Evolutionary conservation across 345 rosid species (phyloP).

Genomic region (Turritis glabra): DNA sequence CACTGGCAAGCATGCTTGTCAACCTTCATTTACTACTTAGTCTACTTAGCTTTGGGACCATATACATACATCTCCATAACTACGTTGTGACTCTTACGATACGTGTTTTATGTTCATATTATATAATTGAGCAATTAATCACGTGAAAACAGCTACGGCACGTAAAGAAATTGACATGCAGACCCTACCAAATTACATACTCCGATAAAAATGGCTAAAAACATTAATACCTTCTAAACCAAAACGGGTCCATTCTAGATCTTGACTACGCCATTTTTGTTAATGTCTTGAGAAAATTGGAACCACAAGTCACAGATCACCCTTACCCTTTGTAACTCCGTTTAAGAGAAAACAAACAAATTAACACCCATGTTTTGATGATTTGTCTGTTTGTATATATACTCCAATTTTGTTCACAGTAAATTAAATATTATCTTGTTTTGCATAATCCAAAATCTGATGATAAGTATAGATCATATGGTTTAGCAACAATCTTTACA

Average conservation of each 20-base stretch:
- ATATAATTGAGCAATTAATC: slow-evolving; percentile 23
- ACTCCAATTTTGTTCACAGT: too few relatives aligned
- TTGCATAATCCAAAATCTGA: not conserved
- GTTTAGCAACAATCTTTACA: not conserved
- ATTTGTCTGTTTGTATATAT: not conserved
- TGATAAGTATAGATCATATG: not conserved
- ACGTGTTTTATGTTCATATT: slow-evolving; percentile 34
- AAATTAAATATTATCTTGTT: not conserved
- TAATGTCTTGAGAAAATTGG: not conserved
- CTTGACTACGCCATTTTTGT: slow-evolving; percentile 27
- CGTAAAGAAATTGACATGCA: slow-evolving; percentile 32
- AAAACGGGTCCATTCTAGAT: slow-evolving; percentile 32
- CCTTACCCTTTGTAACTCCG: not conserved
- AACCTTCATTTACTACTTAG: slow-evolving; percentile 35
- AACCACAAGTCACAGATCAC: slow-evolving; percentile 4
- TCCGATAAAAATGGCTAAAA: slow-evolving; percentile 13
- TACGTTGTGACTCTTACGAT: slow-evolving; percentile 30
- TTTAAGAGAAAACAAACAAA: not conserved
- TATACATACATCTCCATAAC: slow-evolving; percentile 30
- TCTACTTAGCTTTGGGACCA: slow-evolving; percentile 37
- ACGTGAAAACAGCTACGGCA: slow-evolving; percentile 39
- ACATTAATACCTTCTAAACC: slow-evolving; percentile 29
- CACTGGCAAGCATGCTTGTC: slow-evolving; percentile 27
- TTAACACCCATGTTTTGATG: not conserved
- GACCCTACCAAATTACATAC: slow-evolving; percentile 33